phyloP scores from a whole-genome alignment of 148 eudicot species.

The Pharnaceum exiguum region DNA sequence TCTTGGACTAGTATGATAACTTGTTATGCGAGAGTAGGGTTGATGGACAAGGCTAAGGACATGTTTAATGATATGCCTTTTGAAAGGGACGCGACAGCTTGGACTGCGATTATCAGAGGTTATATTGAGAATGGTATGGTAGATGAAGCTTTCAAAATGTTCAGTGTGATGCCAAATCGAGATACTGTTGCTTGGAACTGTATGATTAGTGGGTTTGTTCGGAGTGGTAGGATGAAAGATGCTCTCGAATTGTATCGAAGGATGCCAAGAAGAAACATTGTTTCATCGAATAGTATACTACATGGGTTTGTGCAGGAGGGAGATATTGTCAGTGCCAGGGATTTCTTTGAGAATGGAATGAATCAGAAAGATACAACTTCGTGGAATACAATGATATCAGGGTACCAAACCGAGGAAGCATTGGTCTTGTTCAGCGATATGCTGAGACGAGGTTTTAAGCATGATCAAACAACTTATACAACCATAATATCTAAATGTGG shows the following conservation, averaged over 20 bases:
- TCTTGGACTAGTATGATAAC: slow-evolving; percentile 62
- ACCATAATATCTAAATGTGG: slow-evolving; percentile 41
- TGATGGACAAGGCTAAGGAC: slow-evolving; percentile 36
- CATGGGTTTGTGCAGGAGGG: slow-evolving; percentile 42
- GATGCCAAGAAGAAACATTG: slow-evolving; percentile 42
- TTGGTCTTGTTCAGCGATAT: slow-evolving; percentile 27
- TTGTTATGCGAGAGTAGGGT: slow-evolving; percentile 41
- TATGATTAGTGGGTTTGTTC: slow-evolving; percentile 49
- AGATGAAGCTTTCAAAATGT: slow-evolving; percentile 44
- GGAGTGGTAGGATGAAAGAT: slow-evolving; percentile 37
- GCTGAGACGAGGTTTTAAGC: slow-evolving; percentile 35
- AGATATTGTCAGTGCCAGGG: slow-evolving; percentile 30
- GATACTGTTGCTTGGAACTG: slow-evolving; percentile 63
- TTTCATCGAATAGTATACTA: slow-evolving; percentile 50
- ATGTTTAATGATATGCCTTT: slow-evolving; percentile 51
- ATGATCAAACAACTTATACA: slow-evolving; percentile 43
- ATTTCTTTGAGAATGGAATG: slow-evolving; percentile 34
- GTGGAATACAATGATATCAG: slow-evolving; percentile 54
- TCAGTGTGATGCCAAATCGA: slow-evolving; percentile 41
- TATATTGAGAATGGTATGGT: slow-evolving; percentile 37
- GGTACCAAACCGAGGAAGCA: slow-evolving; percentile 39
- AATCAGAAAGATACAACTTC: slow-evolving; percentile 35
- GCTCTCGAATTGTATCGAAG: slow-evolving; percentile 43
- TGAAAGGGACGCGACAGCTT: slow-evolving; percentile 45
- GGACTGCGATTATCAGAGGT: slow-evolving; percentile 51